These are phyloP conservation scores for Diaporthe australafricana DNA, from an alignment of 2,329 filamentous ascomycete species.

Conservation along the genomic window DNA sequence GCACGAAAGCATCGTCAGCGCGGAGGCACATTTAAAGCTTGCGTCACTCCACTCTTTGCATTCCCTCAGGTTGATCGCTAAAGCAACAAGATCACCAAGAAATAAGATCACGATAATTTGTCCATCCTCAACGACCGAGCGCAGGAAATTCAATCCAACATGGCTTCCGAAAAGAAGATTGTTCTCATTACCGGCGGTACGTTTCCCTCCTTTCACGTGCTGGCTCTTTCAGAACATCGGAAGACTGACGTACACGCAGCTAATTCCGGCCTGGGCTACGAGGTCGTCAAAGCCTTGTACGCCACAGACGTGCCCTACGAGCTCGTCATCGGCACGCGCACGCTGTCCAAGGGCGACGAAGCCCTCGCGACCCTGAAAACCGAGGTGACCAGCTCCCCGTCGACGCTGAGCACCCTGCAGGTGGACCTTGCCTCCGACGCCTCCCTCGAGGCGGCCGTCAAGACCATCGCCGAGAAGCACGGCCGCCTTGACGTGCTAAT, in stretches of 20 bases:
- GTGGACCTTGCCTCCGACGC: conserved; percentile 66
- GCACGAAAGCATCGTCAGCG: not conserved
- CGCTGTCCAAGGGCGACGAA: conserved; percentile 59
- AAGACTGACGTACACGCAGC: conserved; percentile 58
- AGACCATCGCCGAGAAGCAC: conserved; percentile 53
- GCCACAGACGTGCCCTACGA: conserved; percentile 61
- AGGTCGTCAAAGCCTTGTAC: conserved; percentile 66
- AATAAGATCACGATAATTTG: not conserved
- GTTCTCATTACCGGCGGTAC: conserved; percentile 33
- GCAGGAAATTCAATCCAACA: not conserved
- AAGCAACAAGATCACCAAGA: not conserved
- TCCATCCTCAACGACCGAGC: no score
- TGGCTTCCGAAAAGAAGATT: conserved; percentile 33
- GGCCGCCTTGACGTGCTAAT: conserved; percentile 63
- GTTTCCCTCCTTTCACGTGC: not conserved
- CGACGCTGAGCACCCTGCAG: conserved; percentile 58
- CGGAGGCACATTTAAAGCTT: not conserved
- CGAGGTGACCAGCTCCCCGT: conserved; percentile 54
- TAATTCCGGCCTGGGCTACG: conserved; percentile 71
- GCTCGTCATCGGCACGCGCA: conserved; percentile 67
- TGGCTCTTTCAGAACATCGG: conserved; percentile 41
- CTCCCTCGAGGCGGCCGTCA: conserved; percentile 60
- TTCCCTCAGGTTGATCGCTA: no score
- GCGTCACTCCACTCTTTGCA: not conserved
- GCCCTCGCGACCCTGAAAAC: conserved; percentile 55